Conservation (phyloP, 495 filamentous ascomycete genomes). For the Penicillium coffeae region DNA sequence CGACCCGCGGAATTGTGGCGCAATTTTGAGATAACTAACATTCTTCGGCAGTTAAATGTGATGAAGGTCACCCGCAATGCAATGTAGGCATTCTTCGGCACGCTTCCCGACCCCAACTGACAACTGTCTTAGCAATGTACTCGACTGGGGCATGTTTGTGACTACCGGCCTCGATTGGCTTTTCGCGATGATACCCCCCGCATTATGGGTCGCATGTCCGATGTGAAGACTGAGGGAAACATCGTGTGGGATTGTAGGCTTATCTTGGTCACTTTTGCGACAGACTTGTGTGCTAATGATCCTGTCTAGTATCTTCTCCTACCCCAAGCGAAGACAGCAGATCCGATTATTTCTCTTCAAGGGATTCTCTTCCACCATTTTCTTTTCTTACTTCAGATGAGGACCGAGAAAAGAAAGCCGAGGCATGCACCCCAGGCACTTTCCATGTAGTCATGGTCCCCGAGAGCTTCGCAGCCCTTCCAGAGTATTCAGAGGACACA, state of each 20-base stretch:
- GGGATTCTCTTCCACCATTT: constrained; percentile 50
- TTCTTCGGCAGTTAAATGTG: constrained; percentile 43
- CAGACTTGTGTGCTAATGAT: too few species aligned
- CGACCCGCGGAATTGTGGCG: not conserved
- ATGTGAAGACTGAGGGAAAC: constrained; percentile 46
- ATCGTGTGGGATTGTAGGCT: constrained; percentile 53
- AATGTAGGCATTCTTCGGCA: constrained; percentile 37
- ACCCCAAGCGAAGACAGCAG: constrained; percentile 17
- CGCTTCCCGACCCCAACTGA: constrained; percentile 7
- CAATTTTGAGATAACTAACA: constrained; percentile 12
- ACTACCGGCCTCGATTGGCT: constrained; percentile 53
- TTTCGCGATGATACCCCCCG: constrained; percentile 56
- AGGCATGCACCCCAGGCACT: constrained; percentile 48
- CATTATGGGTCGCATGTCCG: constrained; percentile 53
- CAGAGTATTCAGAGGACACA: constrained; percentile 46
- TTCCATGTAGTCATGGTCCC: constrained; percentile 55
- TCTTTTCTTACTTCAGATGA: constrained; percentile 54
- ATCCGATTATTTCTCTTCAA: constrained; percentile 25
- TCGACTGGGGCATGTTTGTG: constrained; percentile 52
- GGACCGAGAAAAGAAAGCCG: constrained; percentile 56
- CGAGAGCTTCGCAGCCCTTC: constrained; percentile 50
- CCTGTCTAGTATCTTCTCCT: constrained; percentile 28
- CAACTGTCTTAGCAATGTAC: constrained; percentile 46
- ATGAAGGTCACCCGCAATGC: constrained; percentile 51
- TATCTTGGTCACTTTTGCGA: too few species aligned